phyloP scores from a whole-genome alignment of 345 rosid species.

The Eucalyptus caleyi region DNA sequence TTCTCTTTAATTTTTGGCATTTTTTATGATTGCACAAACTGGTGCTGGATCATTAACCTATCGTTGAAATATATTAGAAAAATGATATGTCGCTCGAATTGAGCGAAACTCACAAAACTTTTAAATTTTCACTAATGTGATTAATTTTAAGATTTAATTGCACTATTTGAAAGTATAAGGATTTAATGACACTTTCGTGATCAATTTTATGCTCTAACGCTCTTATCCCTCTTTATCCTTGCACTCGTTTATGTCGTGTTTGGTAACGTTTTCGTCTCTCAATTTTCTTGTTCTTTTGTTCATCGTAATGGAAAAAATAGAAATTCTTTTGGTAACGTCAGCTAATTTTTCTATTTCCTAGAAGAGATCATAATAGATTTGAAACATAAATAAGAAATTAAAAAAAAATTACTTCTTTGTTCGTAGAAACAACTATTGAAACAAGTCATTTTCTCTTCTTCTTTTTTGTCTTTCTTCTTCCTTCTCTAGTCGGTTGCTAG shows the following conservation, averaged over 20 bases:
- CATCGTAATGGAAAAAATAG: accelerated
- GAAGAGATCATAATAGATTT: no score
- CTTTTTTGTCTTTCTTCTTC: no score
- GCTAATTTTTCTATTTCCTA: accelerated
- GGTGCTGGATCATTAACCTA: no score
- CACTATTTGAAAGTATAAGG: background rate
- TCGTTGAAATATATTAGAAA: background rate
- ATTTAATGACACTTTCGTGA: background rate
- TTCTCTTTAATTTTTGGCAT: no score
- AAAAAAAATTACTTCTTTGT: no score
- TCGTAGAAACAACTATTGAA: accelerated
- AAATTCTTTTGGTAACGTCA: accelerated
- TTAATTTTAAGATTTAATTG: background rate
- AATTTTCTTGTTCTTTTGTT: accelerated
- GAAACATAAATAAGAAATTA: accelerated
- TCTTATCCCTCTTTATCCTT: background rate
- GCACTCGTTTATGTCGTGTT: background rate
- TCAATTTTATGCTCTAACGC: background rate
- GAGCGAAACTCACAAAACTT: accelerated
- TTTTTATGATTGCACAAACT: background rate
- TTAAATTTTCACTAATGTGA: background rate
- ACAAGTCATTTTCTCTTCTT: no score
- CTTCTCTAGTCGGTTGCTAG: accelerated
- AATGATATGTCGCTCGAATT: background rate
- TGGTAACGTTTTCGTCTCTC: accelerated